Evolutionary conservation across 805 yeast genomes (phyloP).

Genomic region (Hanseniaspora taiwanica): DNA sequence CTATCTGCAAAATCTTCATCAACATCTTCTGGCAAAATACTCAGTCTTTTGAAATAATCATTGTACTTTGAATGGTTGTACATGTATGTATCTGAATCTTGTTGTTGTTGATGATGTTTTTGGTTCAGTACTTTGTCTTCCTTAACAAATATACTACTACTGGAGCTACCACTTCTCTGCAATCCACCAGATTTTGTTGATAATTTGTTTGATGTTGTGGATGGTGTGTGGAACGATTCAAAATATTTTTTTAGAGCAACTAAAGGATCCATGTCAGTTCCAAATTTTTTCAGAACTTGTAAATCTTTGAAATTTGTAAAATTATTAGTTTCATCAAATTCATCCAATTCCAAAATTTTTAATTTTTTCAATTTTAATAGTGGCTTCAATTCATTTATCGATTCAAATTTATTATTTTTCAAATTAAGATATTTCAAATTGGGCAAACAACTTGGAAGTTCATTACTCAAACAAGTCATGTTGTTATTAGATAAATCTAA

Average conservation of each 20-base stretch:
- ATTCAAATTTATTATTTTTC: constrained; percentile 39
- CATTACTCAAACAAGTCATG: constrained; percentile 35
- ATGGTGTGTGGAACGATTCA: too few species aligned
- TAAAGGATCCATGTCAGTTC: constrained; percentile 32
- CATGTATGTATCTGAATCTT: constrained; percentile 9
- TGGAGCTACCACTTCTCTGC: too few species aligned
- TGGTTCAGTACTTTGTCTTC: constrained; percentile 11
- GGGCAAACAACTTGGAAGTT: constrained; percentile 26
- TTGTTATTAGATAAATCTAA: constrained; percentile 51
- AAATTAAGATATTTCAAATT: constrained; percentile 46
- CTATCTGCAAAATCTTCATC: constrained; percentile 4
- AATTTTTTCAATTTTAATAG: constrained; percentile 39
- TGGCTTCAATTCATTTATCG: constrained; percentile 35
- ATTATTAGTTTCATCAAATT: constrained; percentile 38
- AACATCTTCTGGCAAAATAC: constrained; percentile 44
- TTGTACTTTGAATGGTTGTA: constrained; percentile 32
- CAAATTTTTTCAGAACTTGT: constrained; percentile 24
- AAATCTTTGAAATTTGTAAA: constrained; percentile 39
- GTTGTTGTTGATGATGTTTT: constrained; percentile 30
- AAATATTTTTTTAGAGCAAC: constrained; percentile 21
- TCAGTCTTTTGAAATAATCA: constrained; percentile 52
- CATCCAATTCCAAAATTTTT: constrained; percentile 42
- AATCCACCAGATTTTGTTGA: too few species aligned
- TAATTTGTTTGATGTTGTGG: too few species aligned
- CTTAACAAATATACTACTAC: constrained; percentile 8